Conservation (phyloP, 768 basidiomycete genomes). For the Jaapia argillacea region DNA sequence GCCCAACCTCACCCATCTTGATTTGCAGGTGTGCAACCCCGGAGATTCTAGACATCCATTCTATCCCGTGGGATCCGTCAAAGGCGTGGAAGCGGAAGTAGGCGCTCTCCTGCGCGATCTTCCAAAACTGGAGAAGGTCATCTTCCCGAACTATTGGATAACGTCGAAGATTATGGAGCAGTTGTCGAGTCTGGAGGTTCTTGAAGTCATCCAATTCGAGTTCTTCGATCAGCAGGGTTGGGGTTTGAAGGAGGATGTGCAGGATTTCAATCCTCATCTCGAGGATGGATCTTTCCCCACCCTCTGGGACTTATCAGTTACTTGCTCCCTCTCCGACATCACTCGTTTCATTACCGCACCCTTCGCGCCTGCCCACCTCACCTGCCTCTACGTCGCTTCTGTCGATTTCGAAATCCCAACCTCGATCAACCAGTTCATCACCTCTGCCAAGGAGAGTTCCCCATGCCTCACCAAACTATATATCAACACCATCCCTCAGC, state of each 20-base stretch:
- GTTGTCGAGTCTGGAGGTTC: constrained; percentile 31
- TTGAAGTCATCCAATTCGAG: constrained; percentile 43
- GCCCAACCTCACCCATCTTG: constrained; percentile 37
- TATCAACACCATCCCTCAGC: constrained; percentile 21
- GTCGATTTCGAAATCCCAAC: constrained; percentile 31
- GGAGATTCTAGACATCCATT: constrained; percentile 27
- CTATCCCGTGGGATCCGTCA: no score
- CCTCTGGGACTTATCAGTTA: constrained; percentile 41
- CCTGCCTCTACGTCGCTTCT: constrained; percentile 42
- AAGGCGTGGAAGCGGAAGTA: no score
- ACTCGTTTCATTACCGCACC: constrained; percentile 31
- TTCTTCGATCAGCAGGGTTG: constrained; percentile 36
- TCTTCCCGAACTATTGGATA: constrained; percentile 41
- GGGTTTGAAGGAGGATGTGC: constrained; percentile 34
- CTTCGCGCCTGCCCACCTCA: constrained; percentile 39
- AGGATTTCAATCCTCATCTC: constrained; percentile 32
- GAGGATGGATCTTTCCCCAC: constrained; percentile 41
- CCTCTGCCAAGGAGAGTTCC: constrained; percentile 35
- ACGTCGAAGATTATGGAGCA: constrained; percentile 37
- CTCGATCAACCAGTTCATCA: constrained; percentile 31
- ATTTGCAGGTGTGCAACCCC: constrained; percentile 36
- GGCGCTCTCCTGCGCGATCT: constrained; percentile 32
- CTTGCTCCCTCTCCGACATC: constrained; percentile 33
- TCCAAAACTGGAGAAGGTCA: constrained; percentile 33
- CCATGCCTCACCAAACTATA: constrained; percentile 34